Conservation (phyloP, 805 yeast species). For the Saccharomycopsis fermentans region DNA sequence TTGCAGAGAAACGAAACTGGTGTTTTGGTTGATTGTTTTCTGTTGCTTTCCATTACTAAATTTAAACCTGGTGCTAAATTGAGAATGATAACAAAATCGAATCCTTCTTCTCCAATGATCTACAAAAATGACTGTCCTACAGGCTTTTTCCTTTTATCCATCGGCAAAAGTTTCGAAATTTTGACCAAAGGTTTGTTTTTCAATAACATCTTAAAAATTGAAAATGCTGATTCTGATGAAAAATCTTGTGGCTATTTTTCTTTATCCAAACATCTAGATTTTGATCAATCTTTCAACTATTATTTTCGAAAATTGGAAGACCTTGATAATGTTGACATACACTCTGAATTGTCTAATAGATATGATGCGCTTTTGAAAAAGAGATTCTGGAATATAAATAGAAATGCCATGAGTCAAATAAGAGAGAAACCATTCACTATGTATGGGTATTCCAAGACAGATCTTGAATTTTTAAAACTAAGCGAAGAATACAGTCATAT, state of each 20-base stretch:
- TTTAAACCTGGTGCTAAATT: neutral
- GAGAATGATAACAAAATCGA: neutral
- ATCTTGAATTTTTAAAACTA: neutral
- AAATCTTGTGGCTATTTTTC: neutral
- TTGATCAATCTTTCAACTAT: neutral
- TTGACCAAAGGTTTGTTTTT: conserved; percentile 3
- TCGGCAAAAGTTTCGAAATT: conserved; percentile 7
- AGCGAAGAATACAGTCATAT: neutral
- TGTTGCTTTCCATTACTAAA: neutral
- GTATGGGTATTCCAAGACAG: neutral
- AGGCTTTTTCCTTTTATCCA: neutral
- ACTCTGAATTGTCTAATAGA: neutral
- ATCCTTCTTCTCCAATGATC: neutral
- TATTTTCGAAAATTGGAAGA: neutral
- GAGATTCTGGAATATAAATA: neutral
- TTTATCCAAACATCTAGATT: neutral
- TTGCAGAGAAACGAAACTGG: neutral
- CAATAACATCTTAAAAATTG: conserved; percentile 1
- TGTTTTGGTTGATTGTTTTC: neutral
- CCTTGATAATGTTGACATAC: neutral
- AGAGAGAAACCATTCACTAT: neutral
- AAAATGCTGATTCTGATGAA: neutral
- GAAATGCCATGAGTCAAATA: neutral
- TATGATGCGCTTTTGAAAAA: neutral
- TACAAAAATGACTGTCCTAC: neutral